phyloP scores from a whole-genome alignment of 2,329 filamentous ascomycete species.

The Hypoxylon sp. region DNA sequence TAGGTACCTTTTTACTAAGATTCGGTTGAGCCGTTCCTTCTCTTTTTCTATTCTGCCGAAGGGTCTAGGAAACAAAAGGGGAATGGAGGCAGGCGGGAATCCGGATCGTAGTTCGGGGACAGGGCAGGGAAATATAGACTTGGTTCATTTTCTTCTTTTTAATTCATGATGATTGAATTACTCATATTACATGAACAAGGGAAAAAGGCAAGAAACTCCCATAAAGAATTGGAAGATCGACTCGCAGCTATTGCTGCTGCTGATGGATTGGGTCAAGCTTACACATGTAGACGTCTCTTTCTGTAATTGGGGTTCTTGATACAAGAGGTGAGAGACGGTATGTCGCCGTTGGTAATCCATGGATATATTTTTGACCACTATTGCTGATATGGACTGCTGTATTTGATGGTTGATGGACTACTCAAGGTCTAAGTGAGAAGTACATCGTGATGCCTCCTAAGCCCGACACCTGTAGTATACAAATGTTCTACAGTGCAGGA shows the following conservation, averaged over 20 bases:
- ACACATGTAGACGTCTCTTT: constrained; percentile 4
- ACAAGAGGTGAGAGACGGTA: constrained; percentile 17
- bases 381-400: background rate
- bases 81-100: too few relatives aligned
- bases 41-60: too few relatives aligned
- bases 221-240: too few relatives aligned
- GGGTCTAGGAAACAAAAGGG: constrained; percentile 18
- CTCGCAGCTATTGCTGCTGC: too few relatives aligned
- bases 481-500: too few relatives aligned
- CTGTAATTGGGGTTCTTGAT: constrained; percentile 27
- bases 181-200: constrained; percentile 20
- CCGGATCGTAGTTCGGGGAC: too few relatives aligned
- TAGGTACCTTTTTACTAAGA: too few relatives aligned
- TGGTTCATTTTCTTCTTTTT: constrained; percentile 8
- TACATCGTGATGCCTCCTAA: too few relatives aligned
- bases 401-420: background rate
- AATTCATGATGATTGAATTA: too few relatives aligned
- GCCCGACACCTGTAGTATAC: too few relatives aligned
- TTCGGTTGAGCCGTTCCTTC: too few relatives aligned
- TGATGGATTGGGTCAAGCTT: constrained; percentile 16
- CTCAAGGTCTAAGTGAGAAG: too few relatives aligned
- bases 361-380: constrained; percentile 23
- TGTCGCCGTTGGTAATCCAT: constrained; percentile 29
- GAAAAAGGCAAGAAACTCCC: background rate
- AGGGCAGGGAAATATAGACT: constrained; percentile 26